Evolutionary conservation across 1,284 basidiomycete genomes (phyloP).

Genomic region (Ceratobasidium sp.): DNA sequence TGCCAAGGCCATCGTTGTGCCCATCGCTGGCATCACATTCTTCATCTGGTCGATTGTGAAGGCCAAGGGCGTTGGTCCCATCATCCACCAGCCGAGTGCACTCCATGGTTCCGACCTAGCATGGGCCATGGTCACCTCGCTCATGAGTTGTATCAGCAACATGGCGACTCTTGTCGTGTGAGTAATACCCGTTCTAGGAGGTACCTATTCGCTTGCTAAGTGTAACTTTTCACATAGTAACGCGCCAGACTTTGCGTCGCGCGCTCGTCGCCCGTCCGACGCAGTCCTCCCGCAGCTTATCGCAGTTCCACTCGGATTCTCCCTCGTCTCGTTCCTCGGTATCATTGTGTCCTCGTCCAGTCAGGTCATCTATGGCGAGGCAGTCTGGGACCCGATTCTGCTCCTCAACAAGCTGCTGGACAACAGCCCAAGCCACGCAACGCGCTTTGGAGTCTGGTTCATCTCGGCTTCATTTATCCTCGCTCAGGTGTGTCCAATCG

Average conservation of each 20-base stretch:
- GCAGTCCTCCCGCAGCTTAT: conserved; percentile 76
- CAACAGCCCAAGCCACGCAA: conserved; percentile 65
- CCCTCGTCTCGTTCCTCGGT: conserved; percentile 80
- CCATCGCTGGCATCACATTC: conserved; percentile 76
- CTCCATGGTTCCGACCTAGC: conserved; percentile 73
- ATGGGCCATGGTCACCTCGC: conserved; percentile 80
- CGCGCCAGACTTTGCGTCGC: conserved; percentile 80
- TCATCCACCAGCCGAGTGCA: conserved; percentile 70
- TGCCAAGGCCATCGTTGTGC: conserved; percentile 75
- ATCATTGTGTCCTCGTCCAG: conserved; percentile 84
- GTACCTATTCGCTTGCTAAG: conserved; percentile 38
- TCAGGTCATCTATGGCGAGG: conserved; percentile 76
- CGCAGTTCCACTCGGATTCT: conserved; percentile 77
- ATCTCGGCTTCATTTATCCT: conserved; percentile 78
- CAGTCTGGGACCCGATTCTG: conserved; percentile 82
- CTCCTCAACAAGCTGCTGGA: conserved; percentile 74
- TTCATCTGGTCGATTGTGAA: conserved; percentile 77
- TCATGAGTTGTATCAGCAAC: conserved; percentile 83
- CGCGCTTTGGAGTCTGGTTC: conserved; percentile 71
- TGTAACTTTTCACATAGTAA: conserved; percentile 56
- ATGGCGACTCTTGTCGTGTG: conserved; percentile 77
- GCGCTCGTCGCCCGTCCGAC: conserved; percentile 69
- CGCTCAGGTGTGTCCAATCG: conserved; percentile 58
- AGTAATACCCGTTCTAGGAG: conserved; percentile 42
- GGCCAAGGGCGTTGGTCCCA: conserved; percentile 82